Conservation (phyloP, 1,284 basidiomycete genomes). For the Malassezia arunalokei region DNA sequence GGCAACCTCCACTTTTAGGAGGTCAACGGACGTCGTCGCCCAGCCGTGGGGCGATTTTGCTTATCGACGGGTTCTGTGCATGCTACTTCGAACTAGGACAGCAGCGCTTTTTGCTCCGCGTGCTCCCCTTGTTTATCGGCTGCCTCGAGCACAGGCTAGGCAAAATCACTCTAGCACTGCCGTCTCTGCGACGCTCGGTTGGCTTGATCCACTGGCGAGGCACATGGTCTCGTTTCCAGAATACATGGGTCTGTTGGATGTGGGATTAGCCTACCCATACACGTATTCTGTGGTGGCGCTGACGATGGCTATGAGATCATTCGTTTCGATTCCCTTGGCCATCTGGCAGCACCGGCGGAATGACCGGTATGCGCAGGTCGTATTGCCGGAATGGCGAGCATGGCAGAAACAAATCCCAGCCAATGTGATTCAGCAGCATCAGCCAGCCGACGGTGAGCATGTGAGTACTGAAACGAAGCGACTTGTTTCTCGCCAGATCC, state of each 20-base stretch:
- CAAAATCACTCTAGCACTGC: too few species aligned
- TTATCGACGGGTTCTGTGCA: too few species aligned
- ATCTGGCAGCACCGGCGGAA: constrained; percentile 64
- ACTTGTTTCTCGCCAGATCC: constrained; percentile 48
- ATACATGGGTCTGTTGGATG: constrained; percentile 2
- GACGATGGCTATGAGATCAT: constrained; percentile 58
- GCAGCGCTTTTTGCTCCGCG: too few species aligned
- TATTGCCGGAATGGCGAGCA: constrained; percentile 57
- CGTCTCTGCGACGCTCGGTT: neutral
- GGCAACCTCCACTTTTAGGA: too few species aligned
- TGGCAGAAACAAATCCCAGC: constrained; percentile 49
- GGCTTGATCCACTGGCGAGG: constrained; percentile 8
- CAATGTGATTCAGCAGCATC: constrained; percentile 28
- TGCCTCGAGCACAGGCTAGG: too few species aligned
- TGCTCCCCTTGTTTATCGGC: too few species aligned
- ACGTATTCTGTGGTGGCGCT: constrained; percentile 63
- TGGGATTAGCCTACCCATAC: constrained; percentile 23
- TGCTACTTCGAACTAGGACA: too few species aligned
- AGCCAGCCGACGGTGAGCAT: neutral
- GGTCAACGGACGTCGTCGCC: too few species aligned
- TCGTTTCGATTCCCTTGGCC: constrained; percentile 61
- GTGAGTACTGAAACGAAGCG: constrained; percentile 50
- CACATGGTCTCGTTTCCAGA: constrained; percentile 6
- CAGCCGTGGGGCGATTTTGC: too few species aligned
- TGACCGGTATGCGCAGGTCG: constrained; percentile 57